Evolutionary conservation across 2,329 filamentous ascomycete species (phyloP), one percentile per base, ranked within the genome.

Genomic region (Chaetomiaceae sp.): DNA sequence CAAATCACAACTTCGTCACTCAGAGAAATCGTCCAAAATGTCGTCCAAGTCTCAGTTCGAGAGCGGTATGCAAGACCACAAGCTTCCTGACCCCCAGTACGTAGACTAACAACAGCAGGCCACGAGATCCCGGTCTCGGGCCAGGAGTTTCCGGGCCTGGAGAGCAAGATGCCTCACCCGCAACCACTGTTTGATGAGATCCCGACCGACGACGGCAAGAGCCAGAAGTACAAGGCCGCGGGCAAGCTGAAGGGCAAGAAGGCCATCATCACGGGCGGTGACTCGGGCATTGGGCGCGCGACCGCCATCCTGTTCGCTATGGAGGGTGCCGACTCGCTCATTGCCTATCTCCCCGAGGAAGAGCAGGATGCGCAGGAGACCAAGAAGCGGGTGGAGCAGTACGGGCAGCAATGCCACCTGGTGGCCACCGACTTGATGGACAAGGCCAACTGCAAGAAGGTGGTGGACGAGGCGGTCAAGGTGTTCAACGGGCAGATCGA

Each of bases 241-340:
- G 84, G 83, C 45, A 95, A 94, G 72, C 80, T 94, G 6, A 71
- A 81, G 63, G 88, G 83, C 57, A 88, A 86, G 70, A 87, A 82
- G 55, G 88, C 88, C 7, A 70, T 94, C 54, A 92, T 94, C 63
- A 92, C 89, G 0, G 88, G 88, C 15, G 89, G 89, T 3, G 88
- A 92, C 69, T 85, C 81, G 6, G 88, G 89, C 1, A 92, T 94
- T 59, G 88, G 89, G 6, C 82, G 87, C 34, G 84, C 89, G 1
- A 81, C 85, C 1, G 87, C 89, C 1, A 78, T 92, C 15, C 75
- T 94, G 0, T 94, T 86, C 63, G 88, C 88, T 36, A 86, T 89
- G 78, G 89, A 94, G 69, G 89, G 88, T 6, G 88, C 87, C 14
- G 82, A 88, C 58, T 82, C 79, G 47, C 75, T 87, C 54, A 90